phyloP scores from a whole-genome alignment of 805 yeast genomes.

The Lipomyces chichibuensis region DNA sequence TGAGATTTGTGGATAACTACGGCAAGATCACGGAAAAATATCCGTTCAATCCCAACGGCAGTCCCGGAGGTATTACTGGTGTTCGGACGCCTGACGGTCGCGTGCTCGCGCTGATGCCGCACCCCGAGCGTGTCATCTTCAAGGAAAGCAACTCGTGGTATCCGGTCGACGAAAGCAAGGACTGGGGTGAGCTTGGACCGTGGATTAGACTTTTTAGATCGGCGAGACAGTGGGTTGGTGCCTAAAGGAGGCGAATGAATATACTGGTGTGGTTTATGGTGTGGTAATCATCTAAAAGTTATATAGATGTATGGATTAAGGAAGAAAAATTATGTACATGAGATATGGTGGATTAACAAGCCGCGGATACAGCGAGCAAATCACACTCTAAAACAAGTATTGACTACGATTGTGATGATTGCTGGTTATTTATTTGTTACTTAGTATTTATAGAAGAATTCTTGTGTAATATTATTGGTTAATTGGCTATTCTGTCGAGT shows the following conservation, averaged over 20 bases:
- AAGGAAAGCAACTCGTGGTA: slow-evolving; percentile 90
- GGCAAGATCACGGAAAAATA: slow-evolving; percentile 80
- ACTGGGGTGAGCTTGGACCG: slow-evolving; percentile 87
- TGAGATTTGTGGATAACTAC: slow-evolving; percentile 87
- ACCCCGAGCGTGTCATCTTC: slow-evolving; percentile 93
- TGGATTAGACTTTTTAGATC: slow-evolving; percentile 92
- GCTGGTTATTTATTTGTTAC: neutral
- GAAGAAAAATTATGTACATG: neutral
- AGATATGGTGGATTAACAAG: neutral
- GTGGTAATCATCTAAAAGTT: neutral
- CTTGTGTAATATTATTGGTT: neutral
- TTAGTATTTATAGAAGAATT: neutral
- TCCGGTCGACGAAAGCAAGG: slow-evolving; percentile 59
- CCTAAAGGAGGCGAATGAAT: slow-evolving; percentile 30
- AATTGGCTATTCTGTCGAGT: neutral
- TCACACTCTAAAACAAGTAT: neutral
- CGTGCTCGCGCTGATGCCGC: slow-evolving; percentile 98
- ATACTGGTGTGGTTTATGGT: neutral
- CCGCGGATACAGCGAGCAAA: neutral
- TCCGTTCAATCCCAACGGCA: slow-evolving; percentile 96
- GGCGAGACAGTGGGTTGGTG: slow-evolving; percentile 86
- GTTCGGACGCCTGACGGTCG: slow-evolving; percentile 88
- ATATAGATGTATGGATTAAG: neutral
- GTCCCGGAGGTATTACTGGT: slow-evolving; percentile 92
- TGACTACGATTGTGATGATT: neutral